Evolutionary conservation across 768 basidiomycete genomes (phyloP), one percentile per base, ranked within the genome.

Genomic region (Tylopilus vinaceipallidus): DNA sequence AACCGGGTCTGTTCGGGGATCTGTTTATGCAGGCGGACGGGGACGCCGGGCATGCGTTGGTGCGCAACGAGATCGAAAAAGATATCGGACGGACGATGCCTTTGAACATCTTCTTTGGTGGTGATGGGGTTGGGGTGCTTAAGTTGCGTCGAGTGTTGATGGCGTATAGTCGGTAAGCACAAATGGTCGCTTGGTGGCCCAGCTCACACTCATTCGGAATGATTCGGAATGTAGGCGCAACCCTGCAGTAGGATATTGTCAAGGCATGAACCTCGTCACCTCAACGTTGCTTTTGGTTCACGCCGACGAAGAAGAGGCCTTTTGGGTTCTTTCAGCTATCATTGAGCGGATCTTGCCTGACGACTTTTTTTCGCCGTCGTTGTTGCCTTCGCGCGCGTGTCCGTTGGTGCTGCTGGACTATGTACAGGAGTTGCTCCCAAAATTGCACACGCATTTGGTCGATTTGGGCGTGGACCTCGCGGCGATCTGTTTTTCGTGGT

Each of bases 401-500:
- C 97, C 95, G 16, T 72, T 92, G 1, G 95, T 98, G 3, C 75
- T 99, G 1, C 74, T 88, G 16, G 93, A 97, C 60, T 91, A 91
- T 54, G 88, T 98, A 4, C 82, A 84, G 39, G 88, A 92, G 54
- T 66, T 75, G 37, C 73, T 82, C 7, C 94, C 93, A 0, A 86
- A 83, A 66, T 72, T 98, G 1, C 80, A 86, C 46, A 64, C 73
- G 0, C 93, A 98, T 59, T 74, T 98, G 32, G 77, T 76, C 2
- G 78, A 85, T 12, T 80, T 95, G 1, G 91, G 88, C 5, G 84
- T 98, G 12, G 95, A 99, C 63, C 77, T 99, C 2, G 84, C 86
- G 3, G 94, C 95, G 0, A 92, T 98, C 53, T 97, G 93, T 52
- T 99, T 99, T 74, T 95, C 94, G 12, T 99, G 97, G 97, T 97